A percentile compares a stretch with the other conserved stretches of the same genome.
Evolutionary conservation across 2,329 filamentous ascomycete genomes (phyloP).

Genomic region (Didymella pomorum): DNA sequence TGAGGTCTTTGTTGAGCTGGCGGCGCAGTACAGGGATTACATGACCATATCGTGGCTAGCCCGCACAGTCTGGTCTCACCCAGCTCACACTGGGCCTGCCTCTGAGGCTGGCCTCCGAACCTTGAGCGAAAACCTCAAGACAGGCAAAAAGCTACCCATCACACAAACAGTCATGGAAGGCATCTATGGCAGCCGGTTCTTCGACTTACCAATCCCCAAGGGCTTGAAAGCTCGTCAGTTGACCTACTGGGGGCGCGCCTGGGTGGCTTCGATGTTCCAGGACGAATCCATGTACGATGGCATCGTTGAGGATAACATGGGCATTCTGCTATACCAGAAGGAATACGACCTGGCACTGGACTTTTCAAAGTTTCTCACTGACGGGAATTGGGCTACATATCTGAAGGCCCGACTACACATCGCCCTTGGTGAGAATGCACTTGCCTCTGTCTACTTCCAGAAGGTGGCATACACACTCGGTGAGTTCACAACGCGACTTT

Average conservation of each 20-base stretch:
- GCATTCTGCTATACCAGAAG: slow-evolving; percentile 54
- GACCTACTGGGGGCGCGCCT: slow-evolving; percentile 58
- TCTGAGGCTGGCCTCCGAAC: slow-evolving; percentile 37
- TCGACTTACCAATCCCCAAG: slow-evolving; percentile 40
- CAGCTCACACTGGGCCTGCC: slow-evolving; percentile 38
- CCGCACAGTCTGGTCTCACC: slow-evolving; percentile 45
- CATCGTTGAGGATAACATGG: slow-evolving; percentile 54
- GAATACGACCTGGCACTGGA: slow-evolving; percentile 63
- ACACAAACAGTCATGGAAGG: slow-evolving; percentile 50
- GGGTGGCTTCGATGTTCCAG: slow-evolving; percentile 53
- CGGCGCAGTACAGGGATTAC: slow-evolving; percentile 48
- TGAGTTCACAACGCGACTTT: slow-evolving; percentile 55
- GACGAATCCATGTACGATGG: slow-evolving; percentile 44
- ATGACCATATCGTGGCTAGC: slow-evolving; percentile 48
- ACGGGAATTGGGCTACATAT: slow-evolving; percentile 71
- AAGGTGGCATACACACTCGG: slow-evolving; percentile 84
- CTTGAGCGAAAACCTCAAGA: slow-evolving; percentile 37
- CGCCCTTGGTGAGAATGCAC: slow-evolving; percentile 74
- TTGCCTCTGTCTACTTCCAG: slow-evolving; percentile 78
- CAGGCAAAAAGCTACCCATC: slow-evolving; percentile 40
- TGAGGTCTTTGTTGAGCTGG: slow-evolving; percentile 72
- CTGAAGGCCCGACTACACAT: slow-evolving; percentile 83
- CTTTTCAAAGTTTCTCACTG: slow-evolving; percentile 71
- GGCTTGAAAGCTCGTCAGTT: slow-evolving; percentile 43
- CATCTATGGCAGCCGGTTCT: slow-evolving; percentile 43